Percentiles rank a stretch among this genome's conserved stretches.
Evolutionary conservation across 1,284 basidiomycete genomes (phyloP).

Genomic region (Coniferiporia sulphurascens): DNA sequence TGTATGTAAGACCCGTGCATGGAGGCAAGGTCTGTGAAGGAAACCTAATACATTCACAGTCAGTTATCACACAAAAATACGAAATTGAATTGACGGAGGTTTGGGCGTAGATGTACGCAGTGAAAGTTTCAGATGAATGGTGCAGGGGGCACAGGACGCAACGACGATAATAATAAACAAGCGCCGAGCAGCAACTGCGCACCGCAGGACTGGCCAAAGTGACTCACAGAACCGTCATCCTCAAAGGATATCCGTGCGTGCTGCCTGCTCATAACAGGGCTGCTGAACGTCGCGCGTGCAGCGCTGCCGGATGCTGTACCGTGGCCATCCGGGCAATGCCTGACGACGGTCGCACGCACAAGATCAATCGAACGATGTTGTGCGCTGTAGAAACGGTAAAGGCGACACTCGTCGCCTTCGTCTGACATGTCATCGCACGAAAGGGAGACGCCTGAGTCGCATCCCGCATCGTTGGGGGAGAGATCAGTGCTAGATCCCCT

Average conservation of each 20-base stretch:
- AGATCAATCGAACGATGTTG: conserved; percentile 9
- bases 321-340: background rate
- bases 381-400: conserved; percentile 1
- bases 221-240: conserved; percentile 12
- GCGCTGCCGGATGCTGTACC: background rate
- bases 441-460: conserved; percentile 6
- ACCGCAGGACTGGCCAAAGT: background rate
- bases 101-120: too few species aligned
- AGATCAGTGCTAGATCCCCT: conserved; percentile 10
- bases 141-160: too few species aligned
- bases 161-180: background rate
- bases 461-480: background rate
- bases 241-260: conserved; percentile 15
- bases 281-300: conserved; percentile 15
- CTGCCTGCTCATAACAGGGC: conserved; percentile 18
- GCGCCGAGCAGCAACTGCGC: background rate
- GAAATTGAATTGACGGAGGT: background rate
- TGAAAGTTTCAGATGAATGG: too few species aligned
- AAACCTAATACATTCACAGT: conserved; percentile 2
- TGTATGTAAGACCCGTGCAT: conserved; percentile 15
- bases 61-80: background rate
- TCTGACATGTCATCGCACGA: conserved; percentile 13
- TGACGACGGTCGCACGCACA: conserved; percentile 9
- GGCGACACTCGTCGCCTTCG: conserved; percentile 1
- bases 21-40: conserved; percentile 11